Base-by-base conservation (phyloP, 352 stramenopile genomes). In the Phytopythium sindhum region DNA sequence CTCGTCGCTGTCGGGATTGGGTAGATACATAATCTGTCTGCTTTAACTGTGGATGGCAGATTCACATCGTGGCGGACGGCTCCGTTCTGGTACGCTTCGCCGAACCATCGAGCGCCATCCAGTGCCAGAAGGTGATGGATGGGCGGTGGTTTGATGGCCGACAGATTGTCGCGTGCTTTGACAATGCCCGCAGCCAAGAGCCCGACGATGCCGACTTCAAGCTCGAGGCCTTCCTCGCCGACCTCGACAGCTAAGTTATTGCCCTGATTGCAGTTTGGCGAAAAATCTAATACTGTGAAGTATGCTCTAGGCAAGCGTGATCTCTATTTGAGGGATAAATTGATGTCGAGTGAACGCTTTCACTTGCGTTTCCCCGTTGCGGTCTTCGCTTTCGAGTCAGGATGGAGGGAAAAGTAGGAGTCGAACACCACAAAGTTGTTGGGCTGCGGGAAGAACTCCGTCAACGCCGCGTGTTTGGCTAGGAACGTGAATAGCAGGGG, bases 381-480 rank as follows among this genome's bases (percentile, higher is more conserved):
- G 17, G 19, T 29, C 9, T 42, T 10, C 39, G 17, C 17, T 2
- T 33, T 42, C 67, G 64, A 74, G 54, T 66, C 35, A 56, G 59
- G 35, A 52, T 63, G 31, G 50, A 70, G 44, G 17, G 56, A 28
- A 45, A 95, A 93, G 65, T 80, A 95, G 42, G 55, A 74, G 63
- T 91, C 75, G 57, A 93, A 96, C 21, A 97, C 45, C 28, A 96
- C 85, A 68, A 96, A 97, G 57, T 84, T 86, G 69, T 96, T 97
- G 58, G 86, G 80, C 61, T 97, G 89, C 33, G 69, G 71, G 57
- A 80, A 73, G 62, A 84, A 81, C 1, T 72, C 59, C 0, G 29
- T 66, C 28, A 96, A 72, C 0, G 52, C 67, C 24, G 73, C 77
- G 64, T 96, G 80, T 68, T 93, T 97, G 17, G 68, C 63, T 11